A percentile compares a stretch with the other conserved stretches of the same genome.
Conservation (phyloP, 2,329 filamentous ascomycete species). For the Ascochyta koolunga region DNA sequence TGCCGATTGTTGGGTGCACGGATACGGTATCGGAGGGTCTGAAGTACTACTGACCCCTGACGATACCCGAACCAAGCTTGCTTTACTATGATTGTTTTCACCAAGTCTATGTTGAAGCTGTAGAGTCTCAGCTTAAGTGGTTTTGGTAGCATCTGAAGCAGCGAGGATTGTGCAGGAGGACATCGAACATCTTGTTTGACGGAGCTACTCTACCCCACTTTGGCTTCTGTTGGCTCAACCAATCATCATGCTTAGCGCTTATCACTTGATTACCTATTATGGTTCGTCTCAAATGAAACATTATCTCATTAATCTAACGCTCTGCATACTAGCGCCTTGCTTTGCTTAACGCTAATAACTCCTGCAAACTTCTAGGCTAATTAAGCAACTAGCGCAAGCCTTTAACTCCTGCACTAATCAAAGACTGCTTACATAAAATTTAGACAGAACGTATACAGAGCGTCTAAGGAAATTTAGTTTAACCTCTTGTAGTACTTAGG, state of each 20-base stretch:
- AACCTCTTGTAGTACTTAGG: too few relatives aligned
- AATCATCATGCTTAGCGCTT: slow-evolving; percentile 5
- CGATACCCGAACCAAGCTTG: slow-evolving; percentile 1
- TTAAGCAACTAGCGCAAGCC: too few relatives aligned
- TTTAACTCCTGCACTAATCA: too few relatives aligned
- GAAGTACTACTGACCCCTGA: slow-evolving; percentile 19
- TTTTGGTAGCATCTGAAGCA: not conserved
- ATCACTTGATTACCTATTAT: not conserved
- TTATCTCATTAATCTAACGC: too few relatives aligned
- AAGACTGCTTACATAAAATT: too few relatives aligned
- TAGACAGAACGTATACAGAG: too few relatives aligned
- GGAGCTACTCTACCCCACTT: slow-evolving; percentile 5
- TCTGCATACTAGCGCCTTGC: too few relatives aligned
- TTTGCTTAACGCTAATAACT: too few relatives aligned
- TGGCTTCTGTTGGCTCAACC: not conserved
- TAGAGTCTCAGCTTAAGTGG: not conserved
- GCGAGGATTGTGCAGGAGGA: not conserved
- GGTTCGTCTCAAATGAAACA: not conserved
- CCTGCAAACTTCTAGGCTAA: too few relatives aligned
- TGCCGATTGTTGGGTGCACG: too few relatives aligned
- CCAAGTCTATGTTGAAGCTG: not conserved
- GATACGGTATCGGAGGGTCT: too few relatives aligned
- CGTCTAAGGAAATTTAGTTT: too few relatives aligned
- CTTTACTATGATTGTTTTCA: not conserved
- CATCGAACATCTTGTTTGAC: not conserved